These are phyloP conservation scores for Petunia hybrid DNA, from an alignment of 305 asterid species.

Conservation along the genomic window DNA sequence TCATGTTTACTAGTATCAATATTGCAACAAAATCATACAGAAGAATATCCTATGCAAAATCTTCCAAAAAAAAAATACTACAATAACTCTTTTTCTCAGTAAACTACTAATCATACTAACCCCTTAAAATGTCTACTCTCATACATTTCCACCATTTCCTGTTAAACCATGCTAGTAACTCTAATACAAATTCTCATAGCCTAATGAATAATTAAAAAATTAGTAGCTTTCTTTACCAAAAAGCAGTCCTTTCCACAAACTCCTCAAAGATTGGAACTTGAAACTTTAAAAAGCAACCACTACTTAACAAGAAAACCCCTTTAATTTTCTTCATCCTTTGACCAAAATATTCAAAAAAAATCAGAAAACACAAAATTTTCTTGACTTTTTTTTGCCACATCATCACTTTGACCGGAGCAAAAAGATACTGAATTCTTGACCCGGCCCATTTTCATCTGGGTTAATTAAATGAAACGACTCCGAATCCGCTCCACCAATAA, in stretches of 20 bases:
- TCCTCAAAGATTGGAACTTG: constrained; percentile 25
- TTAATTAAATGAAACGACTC: constrained; percentile 91
- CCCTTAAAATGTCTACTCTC: neutral
- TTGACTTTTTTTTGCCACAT: neutral
- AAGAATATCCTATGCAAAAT: constrained; percentile 2
- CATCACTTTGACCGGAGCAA: constrained; percentile 69
- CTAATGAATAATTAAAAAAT: constrained; percentile 29
- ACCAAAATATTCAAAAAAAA: neutral
- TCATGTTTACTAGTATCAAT: neutral
- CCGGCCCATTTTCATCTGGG: constrained; percentile 73
- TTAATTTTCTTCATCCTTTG: neutral
- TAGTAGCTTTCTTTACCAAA: constrained; percentile 18
- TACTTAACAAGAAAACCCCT: neutral
- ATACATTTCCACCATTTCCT: constrained; percentile 18
- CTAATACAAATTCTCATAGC: constrained; percentile 12
- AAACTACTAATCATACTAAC: neutral
- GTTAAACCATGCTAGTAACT: neutral
- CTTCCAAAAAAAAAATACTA: neutral
- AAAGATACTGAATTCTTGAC: constrained; percentile 92
- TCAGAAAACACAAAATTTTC: constrained; percentile 21
- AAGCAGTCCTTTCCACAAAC: constrained; percentile 9
- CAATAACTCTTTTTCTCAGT: neutral
- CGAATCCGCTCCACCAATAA: constrained; percentile 81
- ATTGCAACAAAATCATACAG: constrained; percentile 14
- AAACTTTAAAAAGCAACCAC: neutral